phyloP scores from a whole-genome alignment of 148 eudicot genomes.

The Rhododendron kiyosumense region DNA sequence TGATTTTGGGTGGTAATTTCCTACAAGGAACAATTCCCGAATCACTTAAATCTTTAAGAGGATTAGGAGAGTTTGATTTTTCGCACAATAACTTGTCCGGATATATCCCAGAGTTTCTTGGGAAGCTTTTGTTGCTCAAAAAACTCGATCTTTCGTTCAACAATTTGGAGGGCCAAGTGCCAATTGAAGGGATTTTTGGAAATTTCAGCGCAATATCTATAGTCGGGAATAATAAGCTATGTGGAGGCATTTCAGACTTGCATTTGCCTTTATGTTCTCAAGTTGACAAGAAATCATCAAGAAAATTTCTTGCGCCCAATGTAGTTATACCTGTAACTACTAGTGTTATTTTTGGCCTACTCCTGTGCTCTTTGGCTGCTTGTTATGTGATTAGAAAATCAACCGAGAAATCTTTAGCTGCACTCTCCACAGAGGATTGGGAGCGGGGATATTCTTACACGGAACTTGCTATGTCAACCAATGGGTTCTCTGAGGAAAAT shows the following conservation, averaged over 20 bases:
- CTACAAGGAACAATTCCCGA: slow-evolving; percentile 23
- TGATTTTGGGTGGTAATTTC: slow-evolving; percentile 18
- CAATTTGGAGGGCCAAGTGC: slow-evolving; percentile 32
- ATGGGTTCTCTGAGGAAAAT: slow-evolving; percentile 20
- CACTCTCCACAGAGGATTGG: not conserved
- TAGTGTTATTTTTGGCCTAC: not conserved
- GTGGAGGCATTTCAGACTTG: slow-evolving; percentile 31
- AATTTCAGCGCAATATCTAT: slow-evolving; percentile 27
- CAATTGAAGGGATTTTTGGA: slow-evolving; percentile 26
- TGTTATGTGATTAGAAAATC: not conserved
- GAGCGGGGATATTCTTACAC: slow-evolving; percentile 14
- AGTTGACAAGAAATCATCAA: not conserved
- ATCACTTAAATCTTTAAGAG: slow-evolving; percentile 20
- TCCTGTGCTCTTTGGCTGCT: slow-evolving; percentile 1
- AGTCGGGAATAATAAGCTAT: slow-evolving; percentile 27
- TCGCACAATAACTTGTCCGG: slow-evolving; percentile 43
- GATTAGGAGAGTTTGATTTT: slow-evolving; percentile 28
- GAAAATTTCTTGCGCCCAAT: not conserved
- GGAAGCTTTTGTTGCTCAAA: slow-evolving; percentile 4
- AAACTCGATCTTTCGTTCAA: slow-evolving; percentile 30
- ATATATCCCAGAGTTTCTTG: slow-evolving; percentile 26
- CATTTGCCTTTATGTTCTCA: slow-evolving; percentile 28
- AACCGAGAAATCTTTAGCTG: not conserved
- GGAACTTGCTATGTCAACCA: slow-evolving; percentile 14
- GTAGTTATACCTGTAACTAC: not conserved